Conservation (phyloP, 2,329 filamentous ascomycete genomes). For the Aureobasidium sp. region DNA sequence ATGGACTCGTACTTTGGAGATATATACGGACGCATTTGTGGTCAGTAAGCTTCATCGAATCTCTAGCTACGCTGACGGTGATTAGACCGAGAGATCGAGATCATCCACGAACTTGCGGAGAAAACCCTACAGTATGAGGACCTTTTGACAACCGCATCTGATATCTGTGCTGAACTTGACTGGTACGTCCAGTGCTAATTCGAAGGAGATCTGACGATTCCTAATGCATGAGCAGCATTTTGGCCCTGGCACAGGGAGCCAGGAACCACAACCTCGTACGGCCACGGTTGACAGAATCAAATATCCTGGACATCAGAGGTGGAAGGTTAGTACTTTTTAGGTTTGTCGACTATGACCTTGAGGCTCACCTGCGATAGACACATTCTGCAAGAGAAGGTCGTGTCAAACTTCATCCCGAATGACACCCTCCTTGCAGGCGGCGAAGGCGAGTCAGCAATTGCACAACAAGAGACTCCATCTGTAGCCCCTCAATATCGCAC, state of each 20-base stretch:
- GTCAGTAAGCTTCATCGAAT: constrained; percentile 36
- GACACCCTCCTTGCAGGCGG: constrained; percentile 63
- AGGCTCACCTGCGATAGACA: constrained; percentile 42
- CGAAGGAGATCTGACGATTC: neutral
- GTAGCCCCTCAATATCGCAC: neutral
- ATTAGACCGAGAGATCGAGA: constrained; percentile 76
- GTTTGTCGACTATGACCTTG: neutral
- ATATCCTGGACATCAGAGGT: constrained; percentile 62
- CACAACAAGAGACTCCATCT: neutral
- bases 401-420: constrained; percentile 75
- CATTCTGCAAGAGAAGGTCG: constrained; percentile 74
- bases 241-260: constrained; percentile 73
- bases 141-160: constrained; percentile 59
- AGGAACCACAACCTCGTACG: constrained; percentile 60
- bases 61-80: neutral
- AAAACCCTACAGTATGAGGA: constrained; percentile 60
- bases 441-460: constrained; percentile 21
- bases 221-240: constrained; percentile 43
- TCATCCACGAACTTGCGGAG: constrained; percentile 68
- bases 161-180: constrained; percentile 79
- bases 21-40: constrained; percentile 72
- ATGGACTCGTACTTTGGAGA: constrained; percentile 79
- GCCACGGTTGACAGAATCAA: constrained; percentile 61
- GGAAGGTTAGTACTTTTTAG: constrained; percentile 49
- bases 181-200: constrained; percentile 30